Conservation (phyloP, 192 early-diverging fungal genomes). For the Umbelopsis sp. region DNA sequence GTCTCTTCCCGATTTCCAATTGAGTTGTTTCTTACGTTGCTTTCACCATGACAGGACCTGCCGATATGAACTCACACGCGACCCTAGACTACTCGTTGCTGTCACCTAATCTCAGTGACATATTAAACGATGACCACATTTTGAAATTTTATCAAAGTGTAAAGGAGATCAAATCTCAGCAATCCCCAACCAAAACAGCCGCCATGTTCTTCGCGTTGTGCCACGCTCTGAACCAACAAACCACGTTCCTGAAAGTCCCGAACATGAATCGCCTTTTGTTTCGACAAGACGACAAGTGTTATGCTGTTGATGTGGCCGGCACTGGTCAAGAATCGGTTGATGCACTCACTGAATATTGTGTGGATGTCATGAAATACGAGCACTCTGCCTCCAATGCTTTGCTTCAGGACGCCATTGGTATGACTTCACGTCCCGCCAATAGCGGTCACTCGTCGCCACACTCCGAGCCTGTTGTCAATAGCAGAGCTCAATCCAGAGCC, state of each 20-base stretch:
- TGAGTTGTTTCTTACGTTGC: too few species aligned
- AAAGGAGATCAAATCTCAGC: slow-evolving; percentile 39
- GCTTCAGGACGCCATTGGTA: not conserved
- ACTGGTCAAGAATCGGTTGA: slow-evolving; percentile 29
- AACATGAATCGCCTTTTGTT: slow-evolving; percentile 39
- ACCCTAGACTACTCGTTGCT: slow-evolving; percentile 28
- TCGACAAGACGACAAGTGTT: slow-evolving; percentile 37
- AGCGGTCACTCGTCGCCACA: not conserved
- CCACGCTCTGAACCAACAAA: slow-evolving; percentile 36
- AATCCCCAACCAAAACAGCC: slow-evolving; percentile 28
- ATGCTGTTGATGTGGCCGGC: slow-evolving; percentile 38
- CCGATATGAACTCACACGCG: not conserved
- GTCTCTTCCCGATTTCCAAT: too few species aligned
- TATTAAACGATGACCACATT: slow-evolving; percentile 35
- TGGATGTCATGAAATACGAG: not conserved
- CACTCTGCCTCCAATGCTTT: not conserved
- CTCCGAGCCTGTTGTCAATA: slow-evolving; percentile 1
- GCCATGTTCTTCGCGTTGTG: slow-evolving; percentile 42
- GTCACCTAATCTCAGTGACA: slow-evolving; percentile 37
- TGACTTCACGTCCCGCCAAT: too few species aligned
- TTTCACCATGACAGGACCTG: not conserved
- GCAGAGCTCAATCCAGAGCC: not conserved
- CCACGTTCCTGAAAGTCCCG: slow-evolving; percentile 38
- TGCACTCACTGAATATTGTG: not conserved
- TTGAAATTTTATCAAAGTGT: slow-evolving; percentile 40